Evolutionary conservation across 2,329 filamentous ascomycete species (phyloP).

Genomic region (Raffaelea ambrosiae): DNA sequence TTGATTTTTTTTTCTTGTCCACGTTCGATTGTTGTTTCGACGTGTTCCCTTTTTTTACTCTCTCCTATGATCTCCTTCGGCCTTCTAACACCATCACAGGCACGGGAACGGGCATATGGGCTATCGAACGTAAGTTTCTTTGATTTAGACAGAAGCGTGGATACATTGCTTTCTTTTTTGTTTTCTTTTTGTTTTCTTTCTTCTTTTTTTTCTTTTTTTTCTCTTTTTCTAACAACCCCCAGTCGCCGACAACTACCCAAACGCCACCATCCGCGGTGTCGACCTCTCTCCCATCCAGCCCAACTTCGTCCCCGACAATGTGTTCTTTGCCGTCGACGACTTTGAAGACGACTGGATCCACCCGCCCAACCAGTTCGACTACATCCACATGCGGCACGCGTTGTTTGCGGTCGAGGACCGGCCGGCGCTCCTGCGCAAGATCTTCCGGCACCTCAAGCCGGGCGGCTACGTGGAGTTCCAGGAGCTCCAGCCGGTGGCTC

Average conservation of each 20-base stretch:
- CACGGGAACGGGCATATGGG: constrained; percentile 44
- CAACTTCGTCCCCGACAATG: constrained; percentile 40
- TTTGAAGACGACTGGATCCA: constrained; percentile 44
- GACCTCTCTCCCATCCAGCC: constrained; percentile 46
- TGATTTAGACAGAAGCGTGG: constrained; percentile 22
- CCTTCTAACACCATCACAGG: constrained; percentile 21
- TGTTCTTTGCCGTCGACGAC: constrained; percentile 43
- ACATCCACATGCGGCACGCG: constrained; percentile 39
- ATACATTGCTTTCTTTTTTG: too few relatives aligned
- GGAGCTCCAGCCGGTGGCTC: constrained; percentile 32
- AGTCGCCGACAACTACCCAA: constrained; percentile 41
- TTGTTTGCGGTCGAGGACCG: constrained; percentile 36
- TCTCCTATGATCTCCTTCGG: background rate
- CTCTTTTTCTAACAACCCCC: background rate
- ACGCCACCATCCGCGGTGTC: constrained; percentile 35
- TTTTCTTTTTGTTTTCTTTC: background rate
- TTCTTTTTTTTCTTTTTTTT: background rate
- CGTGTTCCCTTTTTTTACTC: background rate
- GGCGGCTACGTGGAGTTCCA: constrained; percentile 43
- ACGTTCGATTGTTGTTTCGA: too few relatives aligned
- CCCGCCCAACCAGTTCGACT: constrained; percentile 35
- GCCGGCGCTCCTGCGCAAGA: constrained; percentile 29
- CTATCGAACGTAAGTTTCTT: constrained; percentile 34
- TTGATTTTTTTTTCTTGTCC: background rate
- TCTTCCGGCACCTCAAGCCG: constrained; percentile 39